A percentile compares a stretch with the other conserved stretches of the same genome.
phyloP scores from a whole-genome alignment of 495 filamentous ascomycete species.

The Monascus purpureus region DNA sequence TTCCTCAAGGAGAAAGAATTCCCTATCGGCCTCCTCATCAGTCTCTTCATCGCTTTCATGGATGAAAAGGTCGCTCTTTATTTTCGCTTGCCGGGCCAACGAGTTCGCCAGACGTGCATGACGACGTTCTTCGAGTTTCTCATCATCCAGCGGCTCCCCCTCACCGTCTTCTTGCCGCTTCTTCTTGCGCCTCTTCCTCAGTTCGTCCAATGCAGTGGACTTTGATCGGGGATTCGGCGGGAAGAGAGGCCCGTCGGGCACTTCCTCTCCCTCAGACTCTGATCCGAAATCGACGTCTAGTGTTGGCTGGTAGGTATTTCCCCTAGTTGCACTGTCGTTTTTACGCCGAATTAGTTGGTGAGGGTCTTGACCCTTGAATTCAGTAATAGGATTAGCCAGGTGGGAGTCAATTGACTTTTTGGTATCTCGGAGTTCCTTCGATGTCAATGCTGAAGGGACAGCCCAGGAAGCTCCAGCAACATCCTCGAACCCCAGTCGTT shows the following conservation, averaged over 20 bases:
- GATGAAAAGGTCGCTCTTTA: constrained; percentile 76
- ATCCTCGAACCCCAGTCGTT: constrained; percentile 51
- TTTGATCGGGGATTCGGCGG: constrained; percentile 37
- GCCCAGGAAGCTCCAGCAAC: constrained; percentile 69
- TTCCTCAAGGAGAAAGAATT: constrained; percentile 62
- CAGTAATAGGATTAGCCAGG: constrained; percentile 58
- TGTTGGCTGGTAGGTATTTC: constrained; percentile 23
- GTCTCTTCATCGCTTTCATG: constrained; percentile 66
- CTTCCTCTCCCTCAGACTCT: constrained; percentile 45
- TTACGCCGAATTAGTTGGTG: constrained; percentile 65
- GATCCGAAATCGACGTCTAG: constrained; percentile 42
- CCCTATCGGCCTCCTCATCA: constrained; percentile 48
- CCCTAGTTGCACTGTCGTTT: constrained; percentile 27
- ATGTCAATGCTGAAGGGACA: constrained; percentile 50
- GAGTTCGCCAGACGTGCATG: constrained; percentile 41
- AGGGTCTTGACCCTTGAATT: constrained; percentile 52
- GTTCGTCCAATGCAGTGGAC: constrained; percentile 30
- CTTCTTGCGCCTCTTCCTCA: constrained; percentile 41
- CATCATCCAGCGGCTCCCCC: constrained; percentile 33
- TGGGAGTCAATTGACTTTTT: constrained; percentile 51
- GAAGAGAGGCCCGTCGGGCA: constrained; percentile 55
- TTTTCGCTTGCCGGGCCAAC: constrained; percentile 51
- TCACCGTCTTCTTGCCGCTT: constrained; percentile 20
- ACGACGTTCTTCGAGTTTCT: constrained; percentile 34
- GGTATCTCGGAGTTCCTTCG: constrained; percentile 46